These are phyloP conservation scores for Chrysosphaeria jannelii DNA, from an alignment of 2,329 filamentous ascomycete species.

Conservation along the genomic window DNA sequence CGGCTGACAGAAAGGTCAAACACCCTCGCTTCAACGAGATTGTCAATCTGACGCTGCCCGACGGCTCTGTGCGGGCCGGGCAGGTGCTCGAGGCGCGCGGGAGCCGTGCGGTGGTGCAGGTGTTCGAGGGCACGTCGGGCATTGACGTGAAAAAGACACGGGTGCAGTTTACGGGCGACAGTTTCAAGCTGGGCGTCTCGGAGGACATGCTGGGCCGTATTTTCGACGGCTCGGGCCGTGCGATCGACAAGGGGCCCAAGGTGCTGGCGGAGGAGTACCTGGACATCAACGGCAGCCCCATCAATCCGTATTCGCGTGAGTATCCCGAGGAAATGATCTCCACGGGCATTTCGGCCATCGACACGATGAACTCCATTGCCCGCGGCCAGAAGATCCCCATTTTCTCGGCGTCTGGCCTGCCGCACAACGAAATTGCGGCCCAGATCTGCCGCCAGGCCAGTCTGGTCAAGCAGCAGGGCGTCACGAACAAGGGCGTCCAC, in stretches of 20 bases:
- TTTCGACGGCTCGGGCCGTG: conserved; percentile 90
- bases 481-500: conserved; percentile 77
- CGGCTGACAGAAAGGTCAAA: conserved; percentile 45
- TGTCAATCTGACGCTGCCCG: conserved; percentile 77
- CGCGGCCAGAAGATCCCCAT: conserved; percentile 99
- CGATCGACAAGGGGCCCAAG: conserved; percentile 97
- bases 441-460: conserved; percentile 95
- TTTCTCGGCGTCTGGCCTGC: conserved; percentile 91
- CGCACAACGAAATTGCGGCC: conserved; percentile 97
- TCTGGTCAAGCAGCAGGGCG: conserved; percentile 49
- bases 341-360: conserved; percentile 95
- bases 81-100: conserved; percentile 95
- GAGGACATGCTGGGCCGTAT: conserved; percentile 99
- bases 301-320: conserved; percentile 92
- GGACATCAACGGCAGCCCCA: conserved; percentile 95
- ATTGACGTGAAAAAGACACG: conserved; percentile 96
- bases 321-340: conserved; percentile 99
- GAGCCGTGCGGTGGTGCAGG: conserved; percentile 84
- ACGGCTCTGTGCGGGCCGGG: conserved; percentile 78
- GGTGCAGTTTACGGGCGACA: conserved; percentile 92
- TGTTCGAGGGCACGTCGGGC: conserved; percentile 89
- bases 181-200: conserved; percentile 91
- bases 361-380: conserved; percentile 94
- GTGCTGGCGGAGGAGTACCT: conserved; percentile 93
- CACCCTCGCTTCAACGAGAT: conserved; percentile 95